Evolutionary conservation across 345 rosid species (phyloP), one percentile per base, ranked within the genome.

Genomic region (Camelina hispida): DNA sequence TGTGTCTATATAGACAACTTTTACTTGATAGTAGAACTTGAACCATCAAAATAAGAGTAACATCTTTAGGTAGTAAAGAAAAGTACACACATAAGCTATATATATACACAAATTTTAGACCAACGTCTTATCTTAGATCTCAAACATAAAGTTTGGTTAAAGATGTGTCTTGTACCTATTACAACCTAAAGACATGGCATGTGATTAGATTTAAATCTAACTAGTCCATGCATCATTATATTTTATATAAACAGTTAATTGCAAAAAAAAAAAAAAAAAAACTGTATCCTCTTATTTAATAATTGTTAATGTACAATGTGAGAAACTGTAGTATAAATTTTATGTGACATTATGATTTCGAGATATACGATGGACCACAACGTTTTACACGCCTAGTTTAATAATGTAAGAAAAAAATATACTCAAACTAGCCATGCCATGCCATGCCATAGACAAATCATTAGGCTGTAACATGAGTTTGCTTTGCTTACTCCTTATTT

Each of bases 121-220:
- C 52, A 58, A 58, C 17, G 60, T 57, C 66, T 47, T 25, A 42
- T 40, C 62, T 42, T 75, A 69, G 69, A 68, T 75, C 69, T 68
- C 74, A 52, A 68, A 53, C 74, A 68, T 30, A 61, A 32, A 61
- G 44, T 52, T 61, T 52, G n/a, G 56, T 68, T 75, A 28, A 68
- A 17, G 42, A 44, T 62, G 55, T 73, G 65, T 68, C 59, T 44
- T 62, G 70, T 69, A 76, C 57, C 55, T 61, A 68, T 34, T 32
- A 61, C 74, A 76, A 62, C 58, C 43, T 46, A 69, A 69, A 54
- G 70, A 76, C 75, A 76, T 44, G 65, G 54, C 80, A 76, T 76
- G 80, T 69, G 71, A 44, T 69, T 54, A 76, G 66, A 76, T 76
- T 69, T 55, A 62, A 69, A 34, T 28, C 30, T 25, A 76, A 37